Evolutionary conservation across 129 eudicot genomes (phyloP), one percentile per base, ranked within the genome.

Genomic region (Smallanthus sonchifolius): DNA sequence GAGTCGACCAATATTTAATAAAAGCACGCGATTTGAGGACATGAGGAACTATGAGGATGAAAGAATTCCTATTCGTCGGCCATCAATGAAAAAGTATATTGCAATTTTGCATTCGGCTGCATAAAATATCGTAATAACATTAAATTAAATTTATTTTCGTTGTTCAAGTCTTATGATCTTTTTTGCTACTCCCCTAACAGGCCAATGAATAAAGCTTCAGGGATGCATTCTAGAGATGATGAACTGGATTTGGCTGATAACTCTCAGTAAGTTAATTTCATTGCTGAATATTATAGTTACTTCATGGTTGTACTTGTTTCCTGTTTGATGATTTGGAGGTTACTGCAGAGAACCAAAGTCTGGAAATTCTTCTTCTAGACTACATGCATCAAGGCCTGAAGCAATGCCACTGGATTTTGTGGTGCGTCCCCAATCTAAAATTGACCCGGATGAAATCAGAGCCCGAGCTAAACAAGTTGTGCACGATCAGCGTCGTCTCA

Each of bases 1-100:
- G 99, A 86, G 94, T 81, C 96, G 99, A 35, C 99, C 96, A 57
- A 91, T 95, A 70, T 94, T 94, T 69, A 94, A 94, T 61, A 94
- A 94, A 83, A 94, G 99, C 82, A 94, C 97, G 15, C 87, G 97
- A 79, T 94, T 88, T 72, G 99, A 94, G 79, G 99, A 94, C 80
- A 94, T 94, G 97, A 73, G 92, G 57, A 91, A 86, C 81, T 75
- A 20, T 59, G 95, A 94, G 70, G 97, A 91, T 28, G 99, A 94
- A 74, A 87, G 93, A 77, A 73, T 54, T 17, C 81, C 84, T 20
- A 77, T 52, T 4, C 87, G 92, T 39, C 83, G 94, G 55, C 87
- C 94, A 30, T 44, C 96, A n/a, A 75, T 77, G 79, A 91, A 86
- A 80, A 91, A 82, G 98, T 94, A 88, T 63, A 39, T 65, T 11